These are phyloP conservation scores for Tetradesmus lagerheimii DNA, from an alignment of 139 green algal genomes.

Conservation along the genomic window DNA sequence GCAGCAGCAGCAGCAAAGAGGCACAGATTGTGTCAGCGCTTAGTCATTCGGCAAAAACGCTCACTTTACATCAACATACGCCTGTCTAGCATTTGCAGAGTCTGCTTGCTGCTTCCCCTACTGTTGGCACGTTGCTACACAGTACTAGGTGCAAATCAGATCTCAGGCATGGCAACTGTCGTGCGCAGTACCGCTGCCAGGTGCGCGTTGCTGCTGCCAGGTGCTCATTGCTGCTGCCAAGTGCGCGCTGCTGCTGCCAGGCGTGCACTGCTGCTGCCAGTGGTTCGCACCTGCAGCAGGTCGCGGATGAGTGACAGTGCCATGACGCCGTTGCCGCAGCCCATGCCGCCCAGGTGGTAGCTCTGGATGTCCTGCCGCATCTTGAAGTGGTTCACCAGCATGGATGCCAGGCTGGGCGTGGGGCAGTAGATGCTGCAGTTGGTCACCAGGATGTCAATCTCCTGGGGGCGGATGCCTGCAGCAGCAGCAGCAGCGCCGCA, in stretches of 20 bases:
- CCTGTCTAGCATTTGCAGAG: too few species aligned
- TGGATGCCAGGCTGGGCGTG: conserved; percentile 77
- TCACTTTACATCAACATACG: too few species aligned
- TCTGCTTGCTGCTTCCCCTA: too few species aligned
- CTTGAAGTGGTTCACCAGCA: conserved; percentile 87
- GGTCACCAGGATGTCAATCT: conserved; percentile 73
- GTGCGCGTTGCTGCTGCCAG: background rate
- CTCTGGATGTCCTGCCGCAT: conserved; percentile 70
- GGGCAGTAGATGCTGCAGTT: conserved; percentile 83
- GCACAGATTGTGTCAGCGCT: background rate
- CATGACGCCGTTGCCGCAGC: conserved; percentile 79
- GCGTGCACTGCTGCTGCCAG: background rate
- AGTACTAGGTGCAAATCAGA: too few species aligned
- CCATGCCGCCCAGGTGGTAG: conserved; percentile 83
- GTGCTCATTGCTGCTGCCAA: background rate
- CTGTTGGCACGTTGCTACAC: too few species aligned
- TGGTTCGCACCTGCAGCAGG: conserved; percentile 63
- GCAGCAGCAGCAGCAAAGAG: background rate
- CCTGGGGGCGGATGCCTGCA: conserved; percentile 34
- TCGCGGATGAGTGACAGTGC: conserved; percentile 70
- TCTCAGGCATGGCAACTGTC: too few species aligned
- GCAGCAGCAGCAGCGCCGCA: background rate
- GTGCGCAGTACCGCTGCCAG: too few species aligned
- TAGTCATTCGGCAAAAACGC: too few species aligned
- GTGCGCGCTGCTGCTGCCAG: too few species aligned